Base-by-base conservation (phyloP, 192 early-diverging fungal species). In the Backusella sp. region DNA sequence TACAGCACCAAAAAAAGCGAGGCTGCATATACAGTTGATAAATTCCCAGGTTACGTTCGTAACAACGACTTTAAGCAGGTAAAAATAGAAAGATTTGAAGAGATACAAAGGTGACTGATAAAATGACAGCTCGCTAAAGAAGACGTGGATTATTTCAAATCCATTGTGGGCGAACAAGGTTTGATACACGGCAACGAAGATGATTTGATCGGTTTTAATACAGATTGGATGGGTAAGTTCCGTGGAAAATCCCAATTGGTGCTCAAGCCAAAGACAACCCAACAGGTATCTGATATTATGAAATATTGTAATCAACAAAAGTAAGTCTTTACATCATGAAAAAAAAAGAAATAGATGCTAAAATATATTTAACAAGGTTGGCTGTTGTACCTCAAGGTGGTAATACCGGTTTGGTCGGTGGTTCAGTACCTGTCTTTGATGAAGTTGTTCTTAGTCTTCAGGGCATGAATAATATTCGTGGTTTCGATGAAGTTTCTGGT, bases 341-440 rank as follows among this genome's bases (percentile, higher is more conserved):
- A 39, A 41, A 41, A 11, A 39, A 41, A 41, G 2, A 32, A 32
- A 32, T 32, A 32, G 2, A 32, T 41, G 39, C 39, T 41, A 41
- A 41, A 41, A 41, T 41, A 11, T 11, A 7, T 11, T 3, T n/a
- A n/a, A 11, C 26, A 34, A 83, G 82, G 28, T 81, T 99, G 34
- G 97, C 98, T 4, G 93, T 99, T 37, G 95, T 97, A 4, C 97
- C 98, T 37, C 98, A 99, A 83, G 97, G 98, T 70, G 98, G 98
- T 52, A 99, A 99, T 82, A 99, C 96, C 3, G 97, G 97, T 35
- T 87, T 99, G n/a, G 98, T 98, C n/a, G 98, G 98, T 72, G 98
- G 98, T 28, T 90, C 93, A 59, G 93, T 99, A 0, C 95, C 96
- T 12, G 95, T 99, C 0, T 93, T 96, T 84, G 98, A 99, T 77